Evolutionary conservation across 768 basidiomycete species (phyloP).

Genomic region (Lentinula lateritia): DNA sequence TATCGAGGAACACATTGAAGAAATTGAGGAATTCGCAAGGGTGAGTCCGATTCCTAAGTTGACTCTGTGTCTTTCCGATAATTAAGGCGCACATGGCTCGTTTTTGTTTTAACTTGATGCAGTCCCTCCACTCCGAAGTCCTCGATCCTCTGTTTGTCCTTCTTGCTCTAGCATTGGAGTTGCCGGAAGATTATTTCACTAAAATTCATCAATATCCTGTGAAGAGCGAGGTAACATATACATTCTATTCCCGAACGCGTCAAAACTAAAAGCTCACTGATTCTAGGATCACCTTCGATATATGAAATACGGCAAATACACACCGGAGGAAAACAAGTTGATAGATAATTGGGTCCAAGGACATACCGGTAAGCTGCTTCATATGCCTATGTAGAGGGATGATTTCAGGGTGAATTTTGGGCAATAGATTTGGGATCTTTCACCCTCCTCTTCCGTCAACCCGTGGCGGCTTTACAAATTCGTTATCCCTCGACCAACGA

Average conservation of each 20-base stretch:
- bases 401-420: neutral
- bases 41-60: conserved; percentile 12
- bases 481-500: conserved; percentile 36
- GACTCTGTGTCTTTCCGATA: too few relatives aligned
- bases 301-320: conserved; percentile 49
- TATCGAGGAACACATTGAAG: conserved; percentile 29
- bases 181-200: conserved; percentile 43
- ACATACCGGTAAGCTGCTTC: conserved; percentile 29
- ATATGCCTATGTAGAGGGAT: neutral
- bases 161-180: conserved; percentile 45
- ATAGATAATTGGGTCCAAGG: conserved; percentile 32
- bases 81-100: too few relatives aligned
- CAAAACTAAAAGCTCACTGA: neutral
- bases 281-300: conserved; percentile 39
- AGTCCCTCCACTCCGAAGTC: conserved; percentile 38
- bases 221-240: conserved; percentile 32
- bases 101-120: neutral
- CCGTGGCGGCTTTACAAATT: conserved; percentile 50
- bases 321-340: conserved; percentile 31
- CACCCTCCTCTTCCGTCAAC: conserved; percentile 51
- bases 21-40: conserved; percentile 40
- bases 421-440: conserved; percentile 38
- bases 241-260: neutral
- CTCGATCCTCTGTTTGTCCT: conserved; percentile 41
- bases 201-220: conserved; percentile 39